Conservation (phyloP, 2,329 filamentous ascomycete species). For the Aureobasidium sp. region DNA sequence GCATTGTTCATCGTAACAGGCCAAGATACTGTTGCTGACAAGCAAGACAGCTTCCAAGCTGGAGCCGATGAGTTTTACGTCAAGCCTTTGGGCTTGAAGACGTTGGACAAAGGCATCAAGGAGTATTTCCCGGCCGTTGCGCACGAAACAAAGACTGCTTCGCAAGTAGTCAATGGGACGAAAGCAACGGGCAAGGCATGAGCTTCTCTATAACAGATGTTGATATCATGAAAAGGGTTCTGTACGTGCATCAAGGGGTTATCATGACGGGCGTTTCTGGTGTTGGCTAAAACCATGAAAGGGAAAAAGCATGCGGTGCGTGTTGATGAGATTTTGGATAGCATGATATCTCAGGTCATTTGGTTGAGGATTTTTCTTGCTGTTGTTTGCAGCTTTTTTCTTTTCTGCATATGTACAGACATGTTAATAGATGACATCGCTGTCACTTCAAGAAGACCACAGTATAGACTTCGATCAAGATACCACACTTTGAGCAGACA, state of each 20-base stretch:
- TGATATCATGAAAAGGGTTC: not conserved
- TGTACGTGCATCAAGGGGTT: not conserved
- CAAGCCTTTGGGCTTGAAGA: slow-evolving; percentile 32
- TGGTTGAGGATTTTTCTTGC: not conserved
- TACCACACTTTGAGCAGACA: too few relatives aligned
- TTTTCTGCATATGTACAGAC: not conserved
- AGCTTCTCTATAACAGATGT: not conserved
- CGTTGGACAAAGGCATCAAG: slow-evolving; percentile 18
- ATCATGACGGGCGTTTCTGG: too few relatives aligned
- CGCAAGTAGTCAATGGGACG: not conserved
- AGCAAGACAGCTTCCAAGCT: slow-evolving; percentile 28
- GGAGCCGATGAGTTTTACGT: slow-evolving; percentile 33
- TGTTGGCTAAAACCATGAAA: too few relatives aligned
- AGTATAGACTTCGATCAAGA: too few relatives aligned
- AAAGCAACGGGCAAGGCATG: not conserved
- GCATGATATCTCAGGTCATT: not conserved
- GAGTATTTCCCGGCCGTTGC: slow-evolving; percentile 14
- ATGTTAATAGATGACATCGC: not conserved
- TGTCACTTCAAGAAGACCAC: too few relatives aligned
- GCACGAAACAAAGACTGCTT: not conserved
- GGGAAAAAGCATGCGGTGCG: too few relatives aligned
- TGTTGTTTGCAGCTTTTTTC: too few relatives aligned
- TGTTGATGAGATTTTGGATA: not conserved
- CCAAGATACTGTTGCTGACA: slow-evolving; percentile 31
- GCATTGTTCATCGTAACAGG: slow-evolving; percentile 35